Evolutionary conservation across 2,329 filamentous ascomycete species (phyloP).

Genomic region (Paraphaeosphaeria sporulosa): DNA sequence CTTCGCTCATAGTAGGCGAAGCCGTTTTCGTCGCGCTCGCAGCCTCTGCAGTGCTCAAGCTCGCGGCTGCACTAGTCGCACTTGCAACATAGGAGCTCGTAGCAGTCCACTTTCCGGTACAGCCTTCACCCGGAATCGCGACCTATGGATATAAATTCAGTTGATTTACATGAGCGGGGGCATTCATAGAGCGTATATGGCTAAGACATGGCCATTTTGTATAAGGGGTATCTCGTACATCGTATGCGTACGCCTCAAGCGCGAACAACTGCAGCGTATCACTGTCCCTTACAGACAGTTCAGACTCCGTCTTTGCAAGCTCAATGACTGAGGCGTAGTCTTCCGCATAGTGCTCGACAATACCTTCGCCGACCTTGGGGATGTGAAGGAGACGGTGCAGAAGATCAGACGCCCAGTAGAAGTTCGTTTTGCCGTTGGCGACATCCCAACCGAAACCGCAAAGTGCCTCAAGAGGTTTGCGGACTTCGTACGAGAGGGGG

Average conservation of each 20-base stretch:
- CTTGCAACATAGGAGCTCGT: conserved; percentile 15
- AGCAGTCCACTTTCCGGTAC: conserved; percentile 55
- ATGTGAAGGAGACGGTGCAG: conserved; percentile 73
- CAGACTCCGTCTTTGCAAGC: conserved; percentile 60
- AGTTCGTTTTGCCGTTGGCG: conserved; percentile 62
- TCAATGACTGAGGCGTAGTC: conserved; percentile 63
- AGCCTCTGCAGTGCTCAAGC: conserved; percentile 4
- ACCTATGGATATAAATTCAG: too few species aligned
- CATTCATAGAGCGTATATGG: too few species aligned
- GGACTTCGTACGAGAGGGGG: conserved; percentile 65
- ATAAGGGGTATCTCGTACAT: conserved; percentile 51
- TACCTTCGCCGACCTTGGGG: conserved; percentile 64
- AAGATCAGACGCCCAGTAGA: conserved; percentile 72
- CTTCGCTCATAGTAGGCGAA: conserved; percentile 19
- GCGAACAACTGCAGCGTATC: conserved; percentile 74
- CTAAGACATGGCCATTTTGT: too few species aligned
- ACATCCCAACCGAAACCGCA: conserved; percentile 71
- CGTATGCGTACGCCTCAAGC: conserved; percentile 71
- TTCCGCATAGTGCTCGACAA: conserved; percentile 69
- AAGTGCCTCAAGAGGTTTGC: conserved; percentile 65
- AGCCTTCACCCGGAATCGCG: conserved; percentile 68
- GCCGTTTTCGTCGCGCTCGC: conserved; percentile 15
- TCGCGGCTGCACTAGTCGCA: conserved; percentile 8
- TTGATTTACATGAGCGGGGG: too few species aligned
- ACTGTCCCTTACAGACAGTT: conserved; percentile 63